These are phyloP conservation scores for Verticillium zaregamsianum DNA, from an alignment of 2,329 filamentous ascomycete species.

Conservation along the genomic window DNA sequence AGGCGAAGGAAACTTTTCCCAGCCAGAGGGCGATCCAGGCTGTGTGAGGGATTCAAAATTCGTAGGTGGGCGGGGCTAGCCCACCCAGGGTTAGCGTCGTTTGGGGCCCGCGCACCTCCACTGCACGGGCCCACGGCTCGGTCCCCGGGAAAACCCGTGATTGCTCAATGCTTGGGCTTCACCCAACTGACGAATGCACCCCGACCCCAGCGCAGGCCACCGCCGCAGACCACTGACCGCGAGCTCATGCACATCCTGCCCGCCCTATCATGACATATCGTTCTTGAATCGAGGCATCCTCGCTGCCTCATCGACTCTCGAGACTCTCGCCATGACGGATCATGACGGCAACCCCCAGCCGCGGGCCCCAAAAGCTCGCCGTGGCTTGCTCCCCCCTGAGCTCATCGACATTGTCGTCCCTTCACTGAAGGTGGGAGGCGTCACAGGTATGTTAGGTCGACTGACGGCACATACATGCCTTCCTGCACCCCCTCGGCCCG, in stretches of 20 bases:
- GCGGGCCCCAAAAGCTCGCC: constrained; percentile 7
- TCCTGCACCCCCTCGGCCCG: neutral
- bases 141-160: constrained; percentile 11
- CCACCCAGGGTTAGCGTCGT: constrained; percentile 9
- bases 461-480: constrained; percentile 43
- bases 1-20: neutral
- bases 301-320: neutral
- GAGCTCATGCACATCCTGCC: neutral
- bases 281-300: neutral
- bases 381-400: constrained; percentile 37
- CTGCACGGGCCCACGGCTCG: neutral
- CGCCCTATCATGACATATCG: neutral
- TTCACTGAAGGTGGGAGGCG: constrained; percentile 55
- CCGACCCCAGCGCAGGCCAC: neutral
- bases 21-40: neutral
- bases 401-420: constrained; percentile 41
- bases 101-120: neutral
- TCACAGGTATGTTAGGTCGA: constrained; percentile 54
- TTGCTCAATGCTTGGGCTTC: neutral
- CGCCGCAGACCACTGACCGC: neutral
- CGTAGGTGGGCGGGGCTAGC: constrained; percentile 37
- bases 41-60: constrained; percentile 38
- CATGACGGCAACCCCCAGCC: neutral
- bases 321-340: constrained; percentile 14
- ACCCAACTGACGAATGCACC: neutral